Evolutionary conservation across 306 rosid species (phyloP), one percentile per base, ranked within the genome.

Genomic region (Betula pendula): DNA sequence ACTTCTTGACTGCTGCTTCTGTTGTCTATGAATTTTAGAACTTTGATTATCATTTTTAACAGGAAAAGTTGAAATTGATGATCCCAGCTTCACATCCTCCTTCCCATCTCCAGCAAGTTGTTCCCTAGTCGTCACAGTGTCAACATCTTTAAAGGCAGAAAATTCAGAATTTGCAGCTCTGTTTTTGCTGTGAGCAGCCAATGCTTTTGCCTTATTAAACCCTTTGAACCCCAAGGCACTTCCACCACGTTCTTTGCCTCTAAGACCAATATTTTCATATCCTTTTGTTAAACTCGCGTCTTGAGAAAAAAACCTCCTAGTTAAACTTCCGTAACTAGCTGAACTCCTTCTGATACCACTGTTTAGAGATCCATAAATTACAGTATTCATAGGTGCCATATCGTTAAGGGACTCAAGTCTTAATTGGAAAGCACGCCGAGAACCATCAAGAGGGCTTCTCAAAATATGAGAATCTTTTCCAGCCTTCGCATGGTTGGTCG

Each of bases 271-370:
- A 78, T 31, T 60, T 15, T 74, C 81, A 76, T 65, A 65, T 72
- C 38, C 76, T 49, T 44, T 82, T 58, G 53, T 70, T 53, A 49
- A 70, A 40, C 66, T 73, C 35, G 65, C 25, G 48, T 70, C 83
- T n/a, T 79, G 68, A 58, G 97, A 87, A 49, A 85, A 82, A 13
- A 87, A 89, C 62, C 88, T 85, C 84, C 70, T 84, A 43, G 82
- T 60, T 50, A 78, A 81, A 58, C 53, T 81, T 72, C 84, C 83
- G 73, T 76, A 78, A 59, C 48, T 78, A 69, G 59, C 35, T 49
- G 70, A 73, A 56, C 75, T 78, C 45, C 77, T 75, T 20, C 81
- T 69, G 19, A 63, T 44, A 45, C 81, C 81, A 17, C 53, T 74
- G 27, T 27, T 76, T 56, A 79, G 27, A 79, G 81, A 75, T 13